Evolutionary conservation across 331 rosid species (phyloP).

Genomic region (Ulmus americana): DNA sequence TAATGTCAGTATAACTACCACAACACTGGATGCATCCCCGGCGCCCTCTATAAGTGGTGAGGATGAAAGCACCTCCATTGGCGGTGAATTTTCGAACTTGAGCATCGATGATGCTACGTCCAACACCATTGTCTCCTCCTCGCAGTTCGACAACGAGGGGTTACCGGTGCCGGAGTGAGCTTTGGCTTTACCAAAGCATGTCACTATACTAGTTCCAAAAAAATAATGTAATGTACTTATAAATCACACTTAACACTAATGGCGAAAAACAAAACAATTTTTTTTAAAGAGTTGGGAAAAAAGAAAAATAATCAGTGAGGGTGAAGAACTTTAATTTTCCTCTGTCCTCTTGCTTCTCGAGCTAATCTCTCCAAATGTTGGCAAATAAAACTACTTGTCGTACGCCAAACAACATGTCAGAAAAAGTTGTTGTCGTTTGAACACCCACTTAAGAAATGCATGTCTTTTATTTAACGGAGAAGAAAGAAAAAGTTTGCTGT

Average conservation of each 20-base stretch:
- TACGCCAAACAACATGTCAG: too few species aligned
- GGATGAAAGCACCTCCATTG: conserved; percentile 65
- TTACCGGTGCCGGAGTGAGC: conserved; percentile 7
- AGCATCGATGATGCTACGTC: conserved; percentile 74
- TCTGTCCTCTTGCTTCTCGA: not conserved
- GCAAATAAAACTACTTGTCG: too few species aligned
- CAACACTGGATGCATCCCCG: conserved; percentile 56
- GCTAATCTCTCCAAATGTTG: not conserved
- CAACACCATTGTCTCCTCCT: conserved; percentile 72
- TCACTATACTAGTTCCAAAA: too few species aligned
- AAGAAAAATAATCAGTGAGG: not conserved
- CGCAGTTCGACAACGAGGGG: conserved; percentile 43
- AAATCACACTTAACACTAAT: not conserved
- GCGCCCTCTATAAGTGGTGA: conserved; percentile 63
- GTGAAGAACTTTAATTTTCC: not conserved
- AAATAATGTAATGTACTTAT: not conserved
- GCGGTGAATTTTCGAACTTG: conserved; percentile 62
- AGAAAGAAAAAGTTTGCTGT: too few species aligned
- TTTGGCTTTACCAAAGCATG: not conserved
- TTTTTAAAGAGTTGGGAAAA: not conserved
- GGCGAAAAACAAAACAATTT: not conserved
- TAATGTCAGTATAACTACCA: conserved; percentile 27
- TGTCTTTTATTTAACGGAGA: too few species aligned
- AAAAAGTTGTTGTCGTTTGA: too few species aligned
- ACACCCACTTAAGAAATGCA: too few species aligned